These are phyloP conservation scores for Aspergillus arachidicola DNA, from an alignment of 2,329 filamentous ascomycete genomes.

Conservation along the genomic window DNA sequence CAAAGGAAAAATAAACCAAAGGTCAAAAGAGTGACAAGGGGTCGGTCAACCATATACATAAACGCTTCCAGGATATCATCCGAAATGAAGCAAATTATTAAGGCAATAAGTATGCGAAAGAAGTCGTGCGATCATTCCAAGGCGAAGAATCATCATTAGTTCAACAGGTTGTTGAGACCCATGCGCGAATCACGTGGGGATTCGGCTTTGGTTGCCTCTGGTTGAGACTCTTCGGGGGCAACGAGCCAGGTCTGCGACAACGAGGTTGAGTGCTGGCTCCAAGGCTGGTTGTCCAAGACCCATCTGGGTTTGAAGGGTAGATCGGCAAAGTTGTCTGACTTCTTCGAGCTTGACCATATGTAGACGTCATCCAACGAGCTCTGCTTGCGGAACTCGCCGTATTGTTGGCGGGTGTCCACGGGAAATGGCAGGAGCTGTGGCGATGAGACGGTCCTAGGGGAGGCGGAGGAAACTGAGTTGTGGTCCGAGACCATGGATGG, in stretches of 20 bases:
- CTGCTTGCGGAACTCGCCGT: slow-evolving; percentile 36
- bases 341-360: slow-evolving; percentile 20
- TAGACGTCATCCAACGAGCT: slow-evolving; percentile 32
- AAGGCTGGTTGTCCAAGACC: slow-evolving; percentile 31
- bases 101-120: slow-evolving; percentile 16
- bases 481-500: slow-evolving; percentile 73
- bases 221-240: slow-evolving; percentile 15
- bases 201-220: slow-evolving; percentile 22
- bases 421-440: slow-evolving; percentile 44
- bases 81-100: slow-evolving; percentile 18
- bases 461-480: slow-evolving; percentile 64
- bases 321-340: slow-evolving; percentile 29
- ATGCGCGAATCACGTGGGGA: slow-evolving; percentile 42
- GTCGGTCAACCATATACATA: slow-evolving; percentile 19
- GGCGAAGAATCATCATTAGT: slow-evolving; percentile 28
- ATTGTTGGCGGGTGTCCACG: slow-evolving; percentile 47
- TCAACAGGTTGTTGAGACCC: slow-evolving; percentile 42
- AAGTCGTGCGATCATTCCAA: slow-evolving; percentile 29
- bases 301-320: slow-evolving; percentile 31
- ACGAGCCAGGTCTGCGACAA: slow-evolving; percentile 29
- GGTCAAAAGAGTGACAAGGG: slow-evolving; percentile 19
- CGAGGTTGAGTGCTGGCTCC: slow-evolving; percentile 30
- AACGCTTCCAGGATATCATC: slow-evolving; percentile 22
- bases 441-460: slow-evolving; percentile 52
- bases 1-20: slow-evolving; percentile 1